Evolutionary conservation across 2,329 filamentous ascomycete genomes (phyloP), one percentile per base, ranked within the genome.

Genomic region (Neonectria punicea): DNA sequence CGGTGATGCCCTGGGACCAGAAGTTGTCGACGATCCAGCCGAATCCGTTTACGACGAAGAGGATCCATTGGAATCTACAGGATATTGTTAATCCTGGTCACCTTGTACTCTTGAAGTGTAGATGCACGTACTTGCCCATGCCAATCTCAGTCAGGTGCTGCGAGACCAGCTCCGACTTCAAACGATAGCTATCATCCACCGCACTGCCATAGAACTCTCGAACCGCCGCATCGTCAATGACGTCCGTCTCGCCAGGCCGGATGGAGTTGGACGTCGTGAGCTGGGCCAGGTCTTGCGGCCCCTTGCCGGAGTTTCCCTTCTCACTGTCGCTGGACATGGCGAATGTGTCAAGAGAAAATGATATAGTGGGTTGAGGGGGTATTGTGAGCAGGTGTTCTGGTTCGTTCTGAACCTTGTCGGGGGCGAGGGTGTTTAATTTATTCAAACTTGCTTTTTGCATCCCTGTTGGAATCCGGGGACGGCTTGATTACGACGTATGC

Each of bases 1-100:
- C 77, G 14, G 74, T 76, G 65, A 80, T 77, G 25, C 77, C 78
- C 63, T 80, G 78, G 6, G 72, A 76, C 76, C 77, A 80, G 62
- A 80, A 78, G 63, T 83, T 83, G 73, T 83, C 81, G 18, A 81
- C 76, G 49, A 83, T 80, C 80, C 80, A 84, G 22, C 82, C 82
- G 46, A 82, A 81, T 30, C 82, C 82, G n/a, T 77, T 82, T n/a
- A 84, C 78, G 14, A 82, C 72, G 66, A 84, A 84, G 2, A 84
- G 76, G 8, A 74, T 74, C 80, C 81, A 82, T 73, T 83, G 81
- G 53, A 78, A 79, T 16, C 75, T 77, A 28, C n/a, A 16, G 20
- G 3, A 14, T 30, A 30, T 30, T 30, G 30, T 30, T 7, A 25
- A 25, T 25, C 2, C 25, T 25, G 25, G 6, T 7, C 10, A 4